Percentiles rank a stretch among this genome's conserved stretches.
phyloP scores from a whole-genome alignment of 768 basidiomycete genomes.

The Trametes cubensis region DNA sequence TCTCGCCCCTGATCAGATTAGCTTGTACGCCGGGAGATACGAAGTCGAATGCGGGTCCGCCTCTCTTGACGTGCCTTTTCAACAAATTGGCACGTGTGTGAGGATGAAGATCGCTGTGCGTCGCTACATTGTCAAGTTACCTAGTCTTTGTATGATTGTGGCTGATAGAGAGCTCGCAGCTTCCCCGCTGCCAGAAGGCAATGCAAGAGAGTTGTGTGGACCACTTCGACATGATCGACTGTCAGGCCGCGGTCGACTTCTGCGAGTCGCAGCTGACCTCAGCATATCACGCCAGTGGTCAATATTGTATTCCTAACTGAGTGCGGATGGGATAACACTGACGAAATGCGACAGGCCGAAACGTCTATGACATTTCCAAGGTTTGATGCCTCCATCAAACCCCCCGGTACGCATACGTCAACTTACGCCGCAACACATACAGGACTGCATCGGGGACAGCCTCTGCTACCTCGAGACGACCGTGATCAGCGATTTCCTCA shows the following conservation, averaged over 20 bases:
- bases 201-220: constrained; percentile 65
- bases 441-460: constrained; percentile 29
- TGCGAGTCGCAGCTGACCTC: constrained; percentile 59
- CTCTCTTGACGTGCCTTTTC: constrained; percentile 55
- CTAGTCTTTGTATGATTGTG: background rate
- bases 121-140: constrained; percentile 5
- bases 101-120: constrained; percentile 61
- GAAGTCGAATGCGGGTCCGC: constrained; percentile 54
- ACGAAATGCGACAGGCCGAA: constrained; percentile 39
- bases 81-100: constrained; percentile 47
- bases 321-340: constrained; percentile 26
- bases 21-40: constrained; percentile 46
- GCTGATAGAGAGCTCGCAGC: constrained; percentile 37
- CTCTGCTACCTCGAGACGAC: constrained; percentile 44
- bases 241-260: constrained; percentile 66
- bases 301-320: too few species aligned
- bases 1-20: constrained; percentile 15
- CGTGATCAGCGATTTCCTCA: constrained; percentile 49
- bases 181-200: constrained; percentile 66
- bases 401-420: too few species aligned
- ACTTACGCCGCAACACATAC: background rate
- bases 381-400: constrained; percentile 20
- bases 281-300: constrained; percentile 43
- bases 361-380: constrained; percentile 65
- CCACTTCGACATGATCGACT: constrained; percentile 65